Base-by-base conservation (phyloP, 306 rosid genomes). In the Vigna trinervia region DNA sequence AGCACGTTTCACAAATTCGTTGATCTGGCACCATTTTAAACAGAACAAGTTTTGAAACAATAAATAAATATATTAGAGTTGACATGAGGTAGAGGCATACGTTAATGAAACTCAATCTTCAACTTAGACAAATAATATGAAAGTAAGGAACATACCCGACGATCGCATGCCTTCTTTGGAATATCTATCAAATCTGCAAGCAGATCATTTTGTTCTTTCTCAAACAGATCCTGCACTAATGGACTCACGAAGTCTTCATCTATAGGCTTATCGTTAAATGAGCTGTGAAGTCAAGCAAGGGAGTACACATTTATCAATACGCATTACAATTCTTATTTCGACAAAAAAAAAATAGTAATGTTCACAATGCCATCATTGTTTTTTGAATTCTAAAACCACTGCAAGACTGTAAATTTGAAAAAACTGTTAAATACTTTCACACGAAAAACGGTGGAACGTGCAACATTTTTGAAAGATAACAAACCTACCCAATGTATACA, bases 1-100 rank as follows among this genome's bases (percentile, higher is more conserved):
- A 7, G 99, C 98, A 53, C 98, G 94, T 67, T 96, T 96, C 20
- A 96, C 99, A 75, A 89, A 96, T 80, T 96, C 98, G 77, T 96
- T 92, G 82, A 96, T 96, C 99, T 96, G 90, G 90, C 52, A 66
- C 6, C 62, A 77, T 68, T 83, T 1, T 43, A 69, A 72, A 5
- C 17, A 26, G 32, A 43, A 60, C 47, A 58, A 14, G 32, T 45
- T 57, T 78, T 47, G 36, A 74, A 38, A 45, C 17, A 26, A 13
- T 19, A 64, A 50, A 51, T 28, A 22, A 69, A 71, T 14, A 71
- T 10, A 57, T 54, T 47, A 15, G n/a, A 47, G 48, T 12, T 53
- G 41, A 50, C 41, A 59, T 39, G 23, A 58, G 8, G 53, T 50
- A 45, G 3, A 75, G 6, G 23, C 34, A 63, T 34, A 43, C 11